Percentiles rank a stretch among this genome's conserved stretches.
These are phyloP conservation scores for Colletotrichum lupini DNA, from an alignment of 2,329 filamentous ascomycete species.

Conservation along the genomic window DNA sequence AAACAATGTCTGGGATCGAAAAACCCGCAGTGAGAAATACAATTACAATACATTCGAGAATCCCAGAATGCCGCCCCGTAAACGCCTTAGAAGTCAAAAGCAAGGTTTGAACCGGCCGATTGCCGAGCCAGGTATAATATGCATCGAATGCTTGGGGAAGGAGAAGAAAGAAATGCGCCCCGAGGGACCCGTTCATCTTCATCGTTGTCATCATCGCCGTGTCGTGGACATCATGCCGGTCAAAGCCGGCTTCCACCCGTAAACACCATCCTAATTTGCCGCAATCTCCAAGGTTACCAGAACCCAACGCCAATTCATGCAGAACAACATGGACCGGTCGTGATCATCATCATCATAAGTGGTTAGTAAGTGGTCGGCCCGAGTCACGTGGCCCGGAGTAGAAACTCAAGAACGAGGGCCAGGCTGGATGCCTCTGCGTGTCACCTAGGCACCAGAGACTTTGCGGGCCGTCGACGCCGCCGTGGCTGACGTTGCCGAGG, in stretches of 20 bases:
- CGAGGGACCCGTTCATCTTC: constrained; percentile 15
- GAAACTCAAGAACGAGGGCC: constrained; percentile 23
- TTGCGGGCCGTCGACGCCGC: constrained; percentile 62
- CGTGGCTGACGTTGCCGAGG: constrained; percentile 51
- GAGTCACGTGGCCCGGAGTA: constrained; percentile 4
- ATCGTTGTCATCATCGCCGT: constrained; percentile 28
- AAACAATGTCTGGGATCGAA: constrained; percentile 12
- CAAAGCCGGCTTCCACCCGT: constrained; percentile 26
- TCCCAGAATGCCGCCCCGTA: constrained; percentile 17
- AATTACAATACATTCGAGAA: constrained; percentile 30
- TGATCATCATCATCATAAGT: constrained; percentile 57
- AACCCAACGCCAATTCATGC: constrained; percentile 56
- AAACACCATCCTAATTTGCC: constrained; percentile 30
- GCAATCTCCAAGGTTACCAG: constrained; percentile 33
- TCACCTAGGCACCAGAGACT: constrained; percentile 58
- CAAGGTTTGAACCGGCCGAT: constrained; percentile 19
- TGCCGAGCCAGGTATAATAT: constrained; percentile 31
- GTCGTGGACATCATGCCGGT: constrained; percentile 32
- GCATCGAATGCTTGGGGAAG: constrained; percentile 27
- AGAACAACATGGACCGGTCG: constrained; percentile 53
- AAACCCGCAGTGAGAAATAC: constrained; percentile 28
- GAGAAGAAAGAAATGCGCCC: constrained; percentile 18
- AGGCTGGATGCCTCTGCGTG: constrained; percentile 37
- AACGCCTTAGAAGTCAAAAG: constrained; percentile 28
- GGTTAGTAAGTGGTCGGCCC: constrained; percentile 39